Conservation (phyloP, 1,139 yeast genomes). For the Suhomyces bokatorum region DNA sequence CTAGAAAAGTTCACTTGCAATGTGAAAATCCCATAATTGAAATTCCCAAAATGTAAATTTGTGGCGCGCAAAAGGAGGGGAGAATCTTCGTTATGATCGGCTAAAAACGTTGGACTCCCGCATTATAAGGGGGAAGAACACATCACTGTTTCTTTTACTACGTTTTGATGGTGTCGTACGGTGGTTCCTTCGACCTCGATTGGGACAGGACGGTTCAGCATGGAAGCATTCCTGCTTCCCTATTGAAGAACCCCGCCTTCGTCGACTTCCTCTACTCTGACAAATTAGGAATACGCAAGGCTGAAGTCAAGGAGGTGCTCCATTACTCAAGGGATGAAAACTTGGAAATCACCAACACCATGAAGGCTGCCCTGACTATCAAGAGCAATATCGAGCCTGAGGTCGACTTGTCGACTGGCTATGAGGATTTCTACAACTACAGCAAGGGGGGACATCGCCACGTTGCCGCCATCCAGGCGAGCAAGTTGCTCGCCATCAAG, state of each 20-base stretch:
- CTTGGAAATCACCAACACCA: not conserved
- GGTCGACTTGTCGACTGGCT: conserved; percentile 2
- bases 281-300: not conserved
- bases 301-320: conserved; percentile 2
- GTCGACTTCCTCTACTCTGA: not conserved
- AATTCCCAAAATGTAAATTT: no score
- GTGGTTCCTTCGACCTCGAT: no score
- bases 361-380: not conserved
- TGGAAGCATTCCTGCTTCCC: not conserved
- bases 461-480: not conserved
- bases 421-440: not conserved
- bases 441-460: conserved; percentile 1
- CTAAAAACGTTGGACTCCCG: no score
- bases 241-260: not conserved
- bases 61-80: no score
- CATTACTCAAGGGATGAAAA: conserved; percentile 6
- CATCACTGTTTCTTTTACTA: no score
- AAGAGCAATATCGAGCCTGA: not conserved
- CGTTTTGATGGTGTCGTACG: no score
- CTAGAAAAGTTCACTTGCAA: not conserved
- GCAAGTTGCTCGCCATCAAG: conserved; percentile 3
- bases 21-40: no score
- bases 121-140: no score
- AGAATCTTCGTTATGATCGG: no score
- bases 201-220: no score